Percentiles rank a stretch among this genome's conserved stretches.
Evolutionary conservation across 2,329 filamentous ascomycete genomes (phyloP).

Genomic region (Aschersonia sp.): DNA sequence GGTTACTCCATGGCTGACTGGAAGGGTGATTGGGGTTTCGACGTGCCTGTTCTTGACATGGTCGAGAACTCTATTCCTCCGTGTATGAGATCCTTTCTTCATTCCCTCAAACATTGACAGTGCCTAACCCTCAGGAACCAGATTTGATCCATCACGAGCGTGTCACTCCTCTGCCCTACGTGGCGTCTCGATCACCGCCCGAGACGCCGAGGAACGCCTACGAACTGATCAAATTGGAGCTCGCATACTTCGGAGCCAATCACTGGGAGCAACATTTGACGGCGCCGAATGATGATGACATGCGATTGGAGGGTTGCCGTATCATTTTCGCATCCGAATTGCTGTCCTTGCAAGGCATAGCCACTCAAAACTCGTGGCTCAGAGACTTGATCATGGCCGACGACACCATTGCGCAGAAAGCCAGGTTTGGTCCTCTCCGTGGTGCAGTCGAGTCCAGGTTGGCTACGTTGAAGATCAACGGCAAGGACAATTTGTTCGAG

Average conservation of each 20-base stretch:
- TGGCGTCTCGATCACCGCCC: conserved; percentile 27
- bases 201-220: conserved; percentile 42
- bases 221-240: conserved; percentile 43
- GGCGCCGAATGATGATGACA: conserved; percentile 32
- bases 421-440: conserved; percentile 32
- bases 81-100: conserved; percentile 33
- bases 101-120: conserved; percentile 19
- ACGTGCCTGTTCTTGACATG: conserved; percentile 43
- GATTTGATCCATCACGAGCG: conserved; percentile 51
- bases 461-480: conserved; percentile 37
- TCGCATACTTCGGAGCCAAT: conserved; percentile 35
- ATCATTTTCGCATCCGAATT: conserved; percentile 41
- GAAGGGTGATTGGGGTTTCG: conserved; percentile 58
- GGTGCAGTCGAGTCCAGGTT: conserved; percentile 30
- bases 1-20: conserved; percentile 53
- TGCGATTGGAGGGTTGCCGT: conserved; percentile 43
- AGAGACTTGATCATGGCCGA: conserved; percentile 41
- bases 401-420: conserved; percentile 24
- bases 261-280: conserved; percentile 24
- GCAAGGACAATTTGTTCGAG: conserved; percentile 42
- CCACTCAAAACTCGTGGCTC: conserved; percentile 34
- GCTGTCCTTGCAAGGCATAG: conserved; percentile 23
- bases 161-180: conserved; percentile 38
- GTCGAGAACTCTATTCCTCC: conserved; percentile 54
- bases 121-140: conserved; percentile 27